A percentile compares a stretch with the other conserved stretches of the same genome.
Evolutionary conservation across 2,329 filamentous ascomycete genomes (phyloP).

Genomic region (Venturiaceae sp.): DNA sequence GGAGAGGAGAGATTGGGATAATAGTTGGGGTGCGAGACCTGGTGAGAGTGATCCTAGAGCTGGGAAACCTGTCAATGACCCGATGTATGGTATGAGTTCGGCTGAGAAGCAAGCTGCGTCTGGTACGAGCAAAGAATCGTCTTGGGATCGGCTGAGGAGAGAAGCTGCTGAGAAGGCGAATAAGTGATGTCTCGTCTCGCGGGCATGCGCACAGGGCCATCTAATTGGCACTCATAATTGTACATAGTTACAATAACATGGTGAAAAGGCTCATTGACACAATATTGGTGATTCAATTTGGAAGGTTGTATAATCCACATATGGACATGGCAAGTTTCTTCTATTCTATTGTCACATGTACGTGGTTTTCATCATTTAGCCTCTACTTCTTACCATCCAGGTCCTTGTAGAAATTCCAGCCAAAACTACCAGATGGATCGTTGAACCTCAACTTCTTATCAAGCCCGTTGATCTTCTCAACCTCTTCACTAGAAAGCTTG

Average conservation of each 20-base stretch:
- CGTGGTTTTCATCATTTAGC: background rate
- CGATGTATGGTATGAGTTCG: background rate
- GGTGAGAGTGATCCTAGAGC: background rate
- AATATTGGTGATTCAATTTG: too few species aligned
- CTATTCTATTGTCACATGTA: too few species aligned
- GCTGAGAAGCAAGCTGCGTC: background rate
- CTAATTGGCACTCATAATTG: too few species aligned
- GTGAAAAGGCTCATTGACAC: too few species aligned
- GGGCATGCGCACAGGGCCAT: too few species aligned
- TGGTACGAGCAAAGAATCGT: background rate
- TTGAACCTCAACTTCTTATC: conserved; percentile 56
- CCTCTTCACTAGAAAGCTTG: conserved; percentile 62
- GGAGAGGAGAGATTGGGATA: background rate
- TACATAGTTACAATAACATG: too few species aligned
- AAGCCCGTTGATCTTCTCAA: conserved; percentile 57
- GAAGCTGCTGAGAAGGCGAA: background rate
- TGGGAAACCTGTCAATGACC: background rate
- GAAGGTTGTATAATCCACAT: too few species aligned
- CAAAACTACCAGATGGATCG: conserved; percentile 46
- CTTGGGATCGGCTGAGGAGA: background rate
- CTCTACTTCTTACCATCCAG: conserved; percentile 43
- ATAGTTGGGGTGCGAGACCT: background rate
- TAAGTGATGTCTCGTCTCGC: background rate
- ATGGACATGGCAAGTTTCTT: too few species aligned
- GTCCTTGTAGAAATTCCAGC: conserved; percentile 48